These are phyloP conservation scores for Xylaria curta DNA, from an alignment of 495 filamentous ascomycete species.

Conservation along the genomic window DNA sequence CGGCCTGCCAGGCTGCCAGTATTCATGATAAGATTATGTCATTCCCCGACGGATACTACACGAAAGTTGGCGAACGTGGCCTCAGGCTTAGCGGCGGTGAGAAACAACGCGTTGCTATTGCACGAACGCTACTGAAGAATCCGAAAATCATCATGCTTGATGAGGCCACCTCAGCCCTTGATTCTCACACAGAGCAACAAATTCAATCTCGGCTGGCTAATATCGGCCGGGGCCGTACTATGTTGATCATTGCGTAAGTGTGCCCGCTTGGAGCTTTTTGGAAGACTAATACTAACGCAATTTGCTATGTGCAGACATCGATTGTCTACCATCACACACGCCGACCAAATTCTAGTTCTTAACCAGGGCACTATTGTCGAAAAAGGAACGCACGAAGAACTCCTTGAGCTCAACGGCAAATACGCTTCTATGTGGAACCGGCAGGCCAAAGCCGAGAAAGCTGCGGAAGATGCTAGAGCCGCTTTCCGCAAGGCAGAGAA, in stretches of 20 bases:
- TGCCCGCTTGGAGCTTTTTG: background rate
- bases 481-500: conserved; percentile 62
- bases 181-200: conserved; percentile 94
- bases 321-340: conserved; percentile 90
- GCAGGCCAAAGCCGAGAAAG: conserved; percentile 87
- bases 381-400: conserved; percentile 83
- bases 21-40: conserved; percentile 95
- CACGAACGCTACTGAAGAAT: conserved; percentile 93
- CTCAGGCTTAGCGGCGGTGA: conserved; percentile 92
- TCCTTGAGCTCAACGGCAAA: conserved; percentile 75
- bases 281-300: conserved; percentile 1
- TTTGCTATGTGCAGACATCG: conserved; percentile 63
- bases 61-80: conserved; percentile 94
- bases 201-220: conserved; percentile 86
- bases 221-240: conserved; percentile 82
- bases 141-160: conserved; percentile 95
- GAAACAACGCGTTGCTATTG: conserved; percentile 96
- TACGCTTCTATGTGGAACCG: conserved; percentile 97
- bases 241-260: conserved; percentile 67
- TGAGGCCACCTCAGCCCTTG: conserved; percentile 93
- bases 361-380: conserved; percentile 84
- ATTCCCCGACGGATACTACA: conserved; percentile 91
- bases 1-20: conserved; percentile 88
- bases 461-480: conserved; percentile 72
- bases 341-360: conserved; percentile 94